Percentiles rank a stretch among this genome's conserved stretches.
These are phyloP conservation scores for Coemansia biformis DNA, from an alignment of 192 early-diverging fungal species.

Conservation along the genomic window DNA sequence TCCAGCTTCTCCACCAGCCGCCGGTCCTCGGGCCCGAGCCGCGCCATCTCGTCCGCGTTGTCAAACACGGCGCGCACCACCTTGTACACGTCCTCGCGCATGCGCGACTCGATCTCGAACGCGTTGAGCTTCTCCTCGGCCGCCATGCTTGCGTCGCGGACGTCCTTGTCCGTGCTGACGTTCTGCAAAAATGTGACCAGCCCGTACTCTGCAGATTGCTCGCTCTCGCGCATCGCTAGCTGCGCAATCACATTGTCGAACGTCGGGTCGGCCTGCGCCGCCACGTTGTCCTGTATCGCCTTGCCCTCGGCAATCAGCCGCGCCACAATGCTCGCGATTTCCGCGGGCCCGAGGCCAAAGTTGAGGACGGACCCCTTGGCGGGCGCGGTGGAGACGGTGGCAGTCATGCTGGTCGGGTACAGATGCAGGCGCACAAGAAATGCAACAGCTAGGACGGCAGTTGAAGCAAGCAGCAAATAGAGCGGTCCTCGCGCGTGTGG, in stretches of 20 bases:
- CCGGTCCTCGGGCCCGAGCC: constrained; percentile 57
- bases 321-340: constrained; percentile 22
- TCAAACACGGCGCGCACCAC: constrained; percentile 53
- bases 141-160: constrained; percentile 62
- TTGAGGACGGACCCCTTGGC: constrained; percentile 41
- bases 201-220: constrained; percentile 20
- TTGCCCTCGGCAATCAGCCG: constrained; percentile 31
- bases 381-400: not conserved
- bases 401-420: not conserved
- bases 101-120: constrained; percentile 60
- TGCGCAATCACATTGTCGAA: constrained; percentile 48
- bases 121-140: constrained; percentile 58
- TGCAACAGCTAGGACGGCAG: not conserved
- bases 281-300: constrained; percentile 34
- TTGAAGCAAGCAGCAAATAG: too few species aligned
- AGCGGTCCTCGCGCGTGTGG: too few species aligned
- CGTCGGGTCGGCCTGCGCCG: constrained; percentile 37
- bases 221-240: constrained; percentile 38
- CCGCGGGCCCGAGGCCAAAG: constrained; percentile 32
- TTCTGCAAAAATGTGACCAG: constrained; percentile 46
- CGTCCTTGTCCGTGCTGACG: constrained; percentile 53
- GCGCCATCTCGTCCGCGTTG: constrained; percentile 42
- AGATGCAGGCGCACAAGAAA: not conserved
- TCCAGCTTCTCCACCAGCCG: constrained; percentile 67
- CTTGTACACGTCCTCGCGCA: constrained; percentile 62